Conservation (phyloP, 805 yeast species). For the Yueomyces sinensis region DNA sequence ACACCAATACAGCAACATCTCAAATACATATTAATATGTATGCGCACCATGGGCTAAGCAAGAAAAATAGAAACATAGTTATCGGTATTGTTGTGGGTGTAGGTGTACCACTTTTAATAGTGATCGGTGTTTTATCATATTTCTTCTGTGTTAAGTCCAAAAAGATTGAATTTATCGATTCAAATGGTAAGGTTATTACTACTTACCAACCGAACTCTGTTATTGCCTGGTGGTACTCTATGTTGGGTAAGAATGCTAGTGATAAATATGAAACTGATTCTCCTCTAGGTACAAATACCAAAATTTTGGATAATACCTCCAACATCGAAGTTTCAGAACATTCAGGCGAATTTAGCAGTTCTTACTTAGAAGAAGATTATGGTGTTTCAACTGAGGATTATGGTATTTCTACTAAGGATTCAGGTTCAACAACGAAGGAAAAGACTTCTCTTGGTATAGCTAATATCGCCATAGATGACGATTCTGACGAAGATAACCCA, state of each 20-base stretch:
- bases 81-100: constrained; percentile 63
- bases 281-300: constrained; percentile 11
- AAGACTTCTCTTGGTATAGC: background rate
- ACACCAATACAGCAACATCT: constrained; percentile 15
- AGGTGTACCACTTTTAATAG: constrained; percentile 42
- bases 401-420: background rate
- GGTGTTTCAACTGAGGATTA: background rate
- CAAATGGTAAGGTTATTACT: constrained; percentile 26
- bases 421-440: background rate
- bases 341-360: background rate
- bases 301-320: background rate
- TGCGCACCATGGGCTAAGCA: constrained; percentile 29
- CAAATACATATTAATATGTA: constrained; percentile 1
- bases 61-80: constrained; percentile 38
- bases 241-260: constrained; percentile 16
- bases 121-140: constrained; percentile 13
- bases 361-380: background rate
- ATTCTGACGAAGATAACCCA: background rate
- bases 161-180: constrained; percentile 23
- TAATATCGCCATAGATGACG: background rate
- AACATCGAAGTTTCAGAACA: background rate
- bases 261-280: constrained; percentile 17
- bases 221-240: constrained; percentile 18
- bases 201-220: constrained; percentile 21
- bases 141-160: constrained; percentile 19